Base-by-base conservation (phyloP, 2,329 filamentous ascomycete species). In the Aschersonia sp. region DNA sequence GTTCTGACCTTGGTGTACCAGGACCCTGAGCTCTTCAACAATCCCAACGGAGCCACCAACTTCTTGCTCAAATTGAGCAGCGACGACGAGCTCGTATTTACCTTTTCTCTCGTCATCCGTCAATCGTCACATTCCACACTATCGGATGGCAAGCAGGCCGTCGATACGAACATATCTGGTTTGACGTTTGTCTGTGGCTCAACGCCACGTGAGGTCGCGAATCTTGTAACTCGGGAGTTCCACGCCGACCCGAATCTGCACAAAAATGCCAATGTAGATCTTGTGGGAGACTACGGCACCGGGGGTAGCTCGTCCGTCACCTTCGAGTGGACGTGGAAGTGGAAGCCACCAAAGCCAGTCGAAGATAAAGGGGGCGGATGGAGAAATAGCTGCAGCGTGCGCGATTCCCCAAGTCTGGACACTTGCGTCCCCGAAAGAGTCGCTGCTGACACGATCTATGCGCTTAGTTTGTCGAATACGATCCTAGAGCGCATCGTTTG, bases 321-420 rank as follows among this genome's bases (percentile, higher is more conserved):
- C 35, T 96, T 96, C 60, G 84, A 90, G 54, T 98, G 90, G 88
- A 82, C 83, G 6, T 98, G 92, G 92, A 92, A 84, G 70, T 98
- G 90, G 88, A 87, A 85, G 60, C 87, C 92, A 7, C 92, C 92
- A 39, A 94, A 87, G 70, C 59, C 69, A 11, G 68, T 70, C 12
- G 89, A 96, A 60, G 89, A 96, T 61, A 79, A 79, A 57, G 86
- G 85, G 32, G 87, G 88, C 49, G 92, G 92, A 43, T 98, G 92
- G 90, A 85, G 87, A 60, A 97, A 94, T 60, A 85, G 83, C 57
- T 97, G 92, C 72, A 96, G 87, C 63, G 83, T 87, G 71, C 39
- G 44, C 46, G 50, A 9, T 8, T 12, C 32, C 46, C 33, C 11
- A 14, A 42, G 30, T 30, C 14, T 4, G 31, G 11, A 10, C 12